phyloP scores from a whole-genome alignment of 2,329 filamentous ascomycete species.

The Daldinia eschscholtzii region DNA sequence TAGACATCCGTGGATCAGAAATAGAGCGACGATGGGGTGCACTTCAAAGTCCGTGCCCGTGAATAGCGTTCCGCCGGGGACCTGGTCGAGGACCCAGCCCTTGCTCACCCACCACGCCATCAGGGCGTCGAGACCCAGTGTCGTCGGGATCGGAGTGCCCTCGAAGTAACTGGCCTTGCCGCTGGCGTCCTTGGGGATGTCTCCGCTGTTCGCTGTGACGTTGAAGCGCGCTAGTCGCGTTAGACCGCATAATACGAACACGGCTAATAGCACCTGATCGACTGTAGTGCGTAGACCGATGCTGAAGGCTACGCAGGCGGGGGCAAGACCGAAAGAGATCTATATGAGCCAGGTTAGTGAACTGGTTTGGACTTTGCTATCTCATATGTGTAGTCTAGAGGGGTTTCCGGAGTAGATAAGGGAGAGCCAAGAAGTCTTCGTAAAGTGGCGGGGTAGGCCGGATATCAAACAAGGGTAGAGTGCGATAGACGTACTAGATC shows the following conservation, averaged over 20 bases:
- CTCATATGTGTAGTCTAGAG: not conserved
- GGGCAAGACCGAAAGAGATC: conserved; percentile 96
- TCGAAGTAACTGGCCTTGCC: conserved; percentile 98
- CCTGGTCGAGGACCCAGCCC: conserved; percentile 80
- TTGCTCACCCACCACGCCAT: conserved; percentile 92
- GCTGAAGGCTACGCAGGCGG: conserved; percentile 87
- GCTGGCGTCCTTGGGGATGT: conserved; percentile 88
- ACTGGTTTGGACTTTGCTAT: not conserved
- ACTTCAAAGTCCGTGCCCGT: conserved; percentile 80
- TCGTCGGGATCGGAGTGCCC: conserved; percentile 95
- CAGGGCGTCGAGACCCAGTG: conserved; percentile 80
- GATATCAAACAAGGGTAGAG: not conserved
- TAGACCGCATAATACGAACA: conserved; percentile 95
- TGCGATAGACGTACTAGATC: conserved; percentile 77
- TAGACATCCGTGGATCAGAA: conserved; percentile 88
- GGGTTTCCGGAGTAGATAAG: not conserved
- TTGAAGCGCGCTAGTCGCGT: conserved; percentile 97
- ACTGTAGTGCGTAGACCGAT: conserved; percentile 86
- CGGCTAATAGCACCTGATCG: conserved; percentile 83
- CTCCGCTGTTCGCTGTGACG: conserved; percentile 79
- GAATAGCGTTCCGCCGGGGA: conserved; percentile 81
- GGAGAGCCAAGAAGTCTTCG: not conserved
- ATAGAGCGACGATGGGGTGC: conserved; percentile 84
- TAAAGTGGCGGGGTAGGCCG: not conserved
- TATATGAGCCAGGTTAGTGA: conserved; percentile 54